Percentiles rank a stretch among this genome's conserved stretches.
These are phyloP conservation scores for Pleurotus sapidus DNA, from an alignment of 768 basidiomycete species.

Conservation along the genomic window DNA sequence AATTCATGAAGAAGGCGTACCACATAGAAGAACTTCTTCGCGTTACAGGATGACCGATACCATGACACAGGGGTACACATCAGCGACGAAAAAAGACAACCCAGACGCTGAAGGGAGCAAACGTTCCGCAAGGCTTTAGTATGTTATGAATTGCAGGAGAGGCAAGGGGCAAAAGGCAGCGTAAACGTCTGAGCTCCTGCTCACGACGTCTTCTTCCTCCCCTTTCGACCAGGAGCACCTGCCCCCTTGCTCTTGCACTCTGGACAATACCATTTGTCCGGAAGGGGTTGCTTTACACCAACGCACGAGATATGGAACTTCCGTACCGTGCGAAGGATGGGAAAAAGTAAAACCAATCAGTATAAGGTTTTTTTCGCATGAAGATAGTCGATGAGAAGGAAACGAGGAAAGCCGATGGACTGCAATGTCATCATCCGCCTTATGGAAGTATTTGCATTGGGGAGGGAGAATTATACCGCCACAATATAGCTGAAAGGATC, in stretches of 20 bases:
- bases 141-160: neutral
- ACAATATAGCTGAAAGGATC: neutral
- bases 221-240: constrained; percentile 30
- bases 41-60: neutral
- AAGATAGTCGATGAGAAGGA: neutral
- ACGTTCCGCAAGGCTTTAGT: neutral
- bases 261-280: constrained; percentile 56
- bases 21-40: neutral
- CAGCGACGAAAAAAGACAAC: neutral
- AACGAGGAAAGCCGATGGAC: neutral
- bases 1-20: neutral
- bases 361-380: neutral
- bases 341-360: neutral
- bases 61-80: neutral
- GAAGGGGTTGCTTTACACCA: constrained; percentile 42
- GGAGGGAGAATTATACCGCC: neutral
- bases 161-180: neutral
- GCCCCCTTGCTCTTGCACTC: constrained; percentile 40
- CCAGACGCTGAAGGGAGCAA: neutral
- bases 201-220: constrained; percentile 32
- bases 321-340: neutral
- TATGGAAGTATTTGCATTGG: neutral
- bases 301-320: constrained; percentile 65
- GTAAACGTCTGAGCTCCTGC: neutral
- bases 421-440: neutral